These are phyloP conservation scores for Dioscorea cayenensis DNA, from an alignment of 116 monocot species.

Conservation along the genomic window DNA sequence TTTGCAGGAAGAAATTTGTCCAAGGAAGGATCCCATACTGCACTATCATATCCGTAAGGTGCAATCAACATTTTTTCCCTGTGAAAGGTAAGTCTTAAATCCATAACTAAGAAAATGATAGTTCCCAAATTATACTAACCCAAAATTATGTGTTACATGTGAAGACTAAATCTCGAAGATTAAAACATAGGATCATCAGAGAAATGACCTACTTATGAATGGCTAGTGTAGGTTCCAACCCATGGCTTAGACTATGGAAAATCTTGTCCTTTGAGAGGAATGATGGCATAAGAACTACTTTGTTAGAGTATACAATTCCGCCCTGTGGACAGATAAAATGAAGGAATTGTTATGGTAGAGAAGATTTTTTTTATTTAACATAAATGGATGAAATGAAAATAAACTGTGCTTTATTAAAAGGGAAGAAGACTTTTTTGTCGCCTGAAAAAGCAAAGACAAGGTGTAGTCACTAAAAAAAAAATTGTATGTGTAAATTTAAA, in stretches of 20 bases:
- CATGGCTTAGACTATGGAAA: constrained; percentile 19
- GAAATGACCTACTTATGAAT: constrained; percentile 18
- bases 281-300: constrained; percentile 20
- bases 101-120: too few species aligned
- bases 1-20: constrained; percentile 25
- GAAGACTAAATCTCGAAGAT: neutral
- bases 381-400: too few species aligned
- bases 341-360: neutral
- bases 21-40: constrained; percentile 21
- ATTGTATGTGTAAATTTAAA: too few species aligned
- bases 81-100: neutral
- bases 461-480: too few species aligned
- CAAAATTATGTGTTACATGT: too few species aligned
- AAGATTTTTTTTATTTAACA: too few species aligned
- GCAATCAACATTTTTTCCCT: constrained; percentile 28
- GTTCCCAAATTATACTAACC: too few species aligned
- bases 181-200: neutral
- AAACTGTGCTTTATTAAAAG: too few species aligned
- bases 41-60: constrained; percentile 28
- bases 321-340: constrained; percentile 21
- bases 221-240: constrained; percentile 28
- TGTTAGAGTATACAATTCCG: constrained; percentile 39
- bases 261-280: constrained; percentile 11
- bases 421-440: too few species aligned
- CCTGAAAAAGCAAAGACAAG: too few species aligned